Evolutionary conservation across 345 rosid genomes (phyloP).

Genomic region (Cardiospermum halicacabum): DNA sequence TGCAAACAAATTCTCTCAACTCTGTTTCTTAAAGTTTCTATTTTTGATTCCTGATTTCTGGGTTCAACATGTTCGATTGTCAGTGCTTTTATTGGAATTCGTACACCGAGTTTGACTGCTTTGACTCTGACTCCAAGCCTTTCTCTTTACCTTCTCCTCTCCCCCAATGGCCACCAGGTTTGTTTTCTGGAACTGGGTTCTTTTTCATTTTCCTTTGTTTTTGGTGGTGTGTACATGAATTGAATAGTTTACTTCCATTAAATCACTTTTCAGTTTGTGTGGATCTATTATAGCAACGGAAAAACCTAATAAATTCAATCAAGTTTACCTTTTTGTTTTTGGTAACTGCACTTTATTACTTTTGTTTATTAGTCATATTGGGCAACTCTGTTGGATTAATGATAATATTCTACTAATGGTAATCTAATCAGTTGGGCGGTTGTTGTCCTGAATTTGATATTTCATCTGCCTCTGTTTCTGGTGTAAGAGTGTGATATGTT

Average conservation of each 20-base stretch:
- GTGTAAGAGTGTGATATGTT: neutral
- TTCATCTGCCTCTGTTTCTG: neutral
- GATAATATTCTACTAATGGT: neutral
- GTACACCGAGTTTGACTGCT: slow-evolving; percentile 21
- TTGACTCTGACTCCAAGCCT: slow-evolving; percentile 33
- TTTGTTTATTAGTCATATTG: neutral
- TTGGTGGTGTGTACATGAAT: neutral
- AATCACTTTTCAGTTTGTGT: too few relatives aligned
- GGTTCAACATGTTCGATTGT: slow-evolving; percentile 62
- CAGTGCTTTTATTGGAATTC: slow-evolving; percentile 56
- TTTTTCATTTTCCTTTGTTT: too few relatives aligned
- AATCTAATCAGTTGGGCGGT: neutral
- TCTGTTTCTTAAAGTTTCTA: slow-evolving; percentile 10
- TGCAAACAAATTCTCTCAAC: neutral
- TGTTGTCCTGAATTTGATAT: neutral
- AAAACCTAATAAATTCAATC: neutral
- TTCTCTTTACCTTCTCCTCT: slow-evolving; percentile 66
- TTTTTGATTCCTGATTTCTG: slow-evolving; percentile 26
- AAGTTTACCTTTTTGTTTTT: neutral
- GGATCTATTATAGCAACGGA: neutral
- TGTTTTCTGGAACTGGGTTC: too few relatives aligned
- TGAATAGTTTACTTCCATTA: neutral
- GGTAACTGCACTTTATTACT: neutral
- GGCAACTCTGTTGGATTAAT: neutral
- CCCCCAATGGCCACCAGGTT: slow-evolving; percentile 79